phyloP scores from a whole-genome alignment of 345 rosid genomes.

The Arabis alpina region DNA sequence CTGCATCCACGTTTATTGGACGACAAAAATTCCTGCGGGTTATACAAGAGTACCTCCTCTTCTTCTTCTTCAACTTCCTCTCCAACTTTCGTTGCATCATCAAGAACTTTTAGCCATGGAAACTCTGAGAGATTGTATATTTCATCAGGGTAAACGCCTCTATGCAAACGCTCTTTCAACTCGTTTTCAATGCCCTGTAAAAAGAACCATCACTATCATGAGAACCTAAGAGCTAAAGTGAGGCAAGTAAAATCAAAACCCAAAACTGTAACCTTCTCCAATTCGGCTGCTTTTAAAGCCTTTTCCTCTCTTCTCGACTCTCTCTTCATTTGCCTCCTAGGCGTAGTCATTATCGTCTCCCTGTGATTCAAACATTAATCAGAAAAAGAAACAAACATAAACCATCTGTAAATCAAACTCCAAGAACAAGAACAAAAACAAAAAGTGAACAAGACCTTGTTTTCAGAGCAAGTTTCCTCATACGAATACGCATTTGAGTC shows the following conservation, averaged over 20 bases:
- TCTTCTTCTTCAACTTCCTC: slow-evolving; percentile 47
- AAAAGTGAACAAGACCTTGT: slow-evolving; percentile 58
- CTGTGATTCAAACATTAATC: slow-evolving; percentile 39
- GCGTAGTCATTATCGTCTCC: slow-evolving; percentile 72
- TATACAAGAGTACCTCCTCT: slow-evolving; percentile 53
- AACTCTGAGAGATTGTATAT: too few species aligned
- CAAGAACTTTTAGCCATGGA: too few species aligned
- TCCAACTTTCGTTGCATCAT: slow-evolving; percentile 48
- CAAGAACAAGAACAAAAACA: background rate
- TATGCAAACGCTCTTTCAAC: slow-evolving; percentile 74
- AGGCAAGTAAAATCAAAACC: slow-evolving; percentile 8
- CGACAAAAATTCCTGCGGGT: background rate
- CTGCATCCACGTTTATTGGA: background rate
- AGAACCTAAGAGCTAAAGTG: slow-evolving; percentile 6
- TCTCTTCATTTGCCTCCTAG: slow-evolving; percentile 68
- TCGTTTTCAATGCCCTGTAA: slow-evolving; percentile 85
- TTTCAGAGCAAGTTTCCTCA: slow-evolving; percentile 88
- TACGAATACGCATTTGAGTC: slow-evolving; percentile 98
- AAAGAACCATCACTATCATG: slow-evolving; percentile 12
- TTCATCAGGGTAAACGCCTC: too few species aligned
- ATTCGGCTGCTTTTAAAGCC: slow-evolving; percentile 77
- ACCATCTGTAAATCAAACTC: background rate
- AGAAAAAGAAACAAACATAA: slow-evolving; percentile 16
- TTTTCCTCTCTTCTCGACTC: slow-evolving; percentile 86
- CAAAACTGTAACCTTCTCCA: slow-evolving; percentile 68